Percentiles rank a stretch among this genome's conserved stretches.
These are phyloP conservation scores for Pleoardoris graminearum DNA, from an alignment of 2,329 filamentous ascomycete species.

Conservation along the genomic window DNA sequence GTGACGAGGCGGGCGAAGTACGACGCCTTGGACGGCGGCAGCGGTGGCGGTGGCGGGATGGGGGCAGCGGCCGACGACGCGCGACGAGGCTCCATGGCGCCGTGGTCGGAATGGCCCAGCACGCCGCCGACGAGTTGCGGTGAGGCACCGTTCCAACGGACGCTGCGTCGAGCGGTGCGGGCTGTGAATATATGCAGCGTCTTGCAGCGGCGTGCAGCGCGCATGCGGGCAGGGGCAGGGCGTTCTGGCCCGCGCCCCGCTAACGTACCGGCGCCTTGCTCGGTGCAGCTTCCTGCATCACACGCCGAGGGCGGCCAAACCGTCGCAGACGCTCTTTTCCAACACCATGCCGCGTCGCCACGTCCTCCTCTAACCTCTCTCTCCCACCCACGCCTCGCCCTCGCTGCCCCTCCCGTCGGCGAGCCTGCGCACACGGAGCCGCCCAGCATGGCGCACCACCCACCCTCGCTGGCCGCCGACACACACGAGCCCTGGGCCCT, in stretches of 20 bases:
- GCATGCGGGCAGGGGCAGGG: neutral
- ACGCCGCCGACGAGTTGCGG: neutral
- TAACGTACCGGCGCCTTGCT: neutral
- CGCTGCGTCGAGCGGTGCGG: too few relatives aligned
- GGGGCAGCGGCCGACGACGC: constrained; percentile 13
- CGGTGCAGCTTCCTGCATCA: neutral
- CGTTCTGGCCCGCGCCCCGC: neutral
- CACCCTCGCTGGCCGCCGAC: constrained; percentile 14
- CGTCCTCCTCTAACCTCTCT: constrained; percentile 15
- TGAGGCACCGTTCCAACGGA: too few relatives aligned
- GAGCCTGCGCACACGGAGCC: neutral
- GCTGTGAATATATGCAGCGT: constrained; percentile 6
- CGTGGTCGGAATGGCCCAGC: neutral
- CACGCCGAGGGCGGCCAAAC: neutral
- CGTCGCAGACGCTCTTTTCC: neutral
- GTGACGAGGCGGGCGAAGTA: constrained; percentile 58
- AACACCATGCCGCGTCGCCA: constrained; percentile 15
- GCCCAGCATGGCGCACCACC: constrained; percentile 24
- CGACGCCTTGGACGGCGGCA: constrained; percentile 41
- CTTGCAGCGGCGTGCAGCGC: neutral
- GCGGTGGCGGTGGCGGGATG: constrained; percentile 42
- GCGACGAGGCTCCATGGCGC: constrained; percentile 18
- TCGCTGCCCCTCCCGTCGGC: constrained; percentile 5
- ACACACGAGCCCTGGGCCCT: constrained; percentile 22
- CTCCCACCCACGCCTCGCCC: constrained; percentile 6